phyloP scores from a whole-genome alignment of 1,284 basidiomycete species.

The Irpex rosettiformis region DNA sequence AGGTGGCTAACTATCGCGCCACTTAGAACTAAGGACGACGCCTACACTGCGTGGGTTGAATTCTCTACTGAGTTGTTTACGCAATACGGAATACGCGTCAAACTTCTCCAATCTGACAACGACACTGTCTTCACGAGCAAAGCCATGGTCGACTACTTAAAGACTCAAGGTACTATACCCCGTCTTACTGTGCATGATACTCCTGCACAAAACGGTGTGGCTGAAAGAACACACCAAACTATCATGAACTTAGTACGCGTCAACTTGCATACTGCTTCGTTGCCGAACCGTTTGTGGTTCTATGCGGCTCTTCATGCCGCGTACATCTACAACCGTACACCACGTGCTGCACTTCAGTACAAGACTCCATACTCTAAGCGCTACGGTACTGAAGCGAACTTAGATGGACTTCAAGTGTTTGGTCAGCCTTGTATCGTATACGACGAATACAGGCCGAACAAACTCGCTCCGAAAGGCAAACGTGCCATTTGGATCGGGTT shows the following conservation, averaged over 20 bases:
- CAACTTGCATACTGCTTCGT: not conserved
- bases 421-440: not conserved
- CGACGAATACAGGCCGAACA: not conserved
- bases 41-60: too few relatives aligned
- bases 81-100: not conserved
- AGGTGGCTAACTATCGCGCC: too few relatives aligned
- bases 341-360: not conserved
- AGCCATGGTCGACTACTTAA: not conserved
- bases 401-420: not conserved
- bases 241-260: not conserved
- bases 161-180: too few relatives aligned
- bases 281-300: not conserved
- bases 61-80: too few relatives aligned
- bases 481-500: not conserved
- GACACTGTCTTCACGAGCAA: not conserved
- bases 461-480: not conserved
- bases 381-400: not conserved
- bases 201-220: too few relatives aligned
- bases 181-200: too few relatives aligned
- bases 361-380: not conserved
- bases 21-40: too few relatives aligned
- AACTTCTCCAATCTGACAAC: not conserved
- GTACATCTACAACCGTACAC: not conserved
- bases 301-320: not conserved
- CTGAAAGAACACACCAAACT: not conserved